phyloP scores from a whole-genome alignment of 331 rosid species.

The Quercus lobata region DNA sequence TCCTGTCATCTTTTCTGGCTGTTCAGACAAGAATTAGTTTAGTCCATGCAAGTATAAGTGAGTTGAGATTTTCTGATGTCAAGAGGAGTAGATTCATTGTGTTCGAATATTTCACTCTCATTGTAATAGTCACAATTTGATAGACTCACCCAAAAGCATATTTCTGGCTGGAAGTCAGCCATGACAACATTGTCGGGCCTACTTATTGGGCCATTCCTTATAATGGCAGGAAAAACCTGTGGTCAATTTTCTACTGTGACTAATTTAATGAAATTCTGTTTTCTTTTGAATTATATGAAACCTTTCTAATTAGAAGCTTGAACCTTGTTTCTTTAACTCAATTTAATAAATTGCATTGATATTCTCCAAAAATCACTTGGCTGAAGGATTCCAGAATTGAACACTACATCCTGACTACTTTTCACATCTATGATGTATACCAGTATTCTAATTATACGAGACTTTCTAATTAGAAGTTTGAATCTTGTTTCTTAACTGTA shows the following conservation, averaged over 20 bases:
- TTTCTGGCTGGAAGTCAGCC: background rate
- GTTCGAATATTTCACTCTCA: background rate
- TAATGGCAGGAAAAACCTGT: background rate
- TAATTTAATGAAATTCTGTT: background rate
- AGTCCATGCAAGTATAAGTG: constrained; percentile 10
- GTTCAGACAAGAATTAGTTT: constrained; percentile 29
- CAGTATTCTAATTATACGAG: background rate
- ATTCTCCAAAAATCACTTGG: background rate
- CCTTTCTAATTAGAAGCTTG: background rate
- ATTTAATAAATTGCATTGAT: background rate
- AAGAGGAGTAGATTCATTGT: background rate
- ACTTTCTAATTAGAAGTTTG: background rate
- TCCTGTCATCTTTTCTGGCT: constrained; percentile 92
- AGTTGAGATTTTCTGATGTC: background rate
- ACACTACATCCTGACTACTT: background rate
- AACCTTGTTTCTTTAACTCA: background rate
- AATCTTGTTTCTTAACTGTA: background rate
- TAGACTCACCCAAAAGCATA: background rate
- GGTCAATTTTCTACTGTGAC: background rate
- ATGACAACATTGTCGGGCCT: background rate
- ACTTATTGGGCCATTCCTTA: background rate
- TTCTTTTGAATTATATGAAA: background rate
- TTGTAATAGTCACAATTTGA: background rate
- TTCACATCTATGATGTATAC: background rate
- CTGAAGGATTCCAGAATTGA: background rate